Evolutionary conservation across 2,329 filamentous ascomycete species (phyloP), one percentile per base, ranked within the genome.

Genomic region (Orbilia brochopaga): DNA sequence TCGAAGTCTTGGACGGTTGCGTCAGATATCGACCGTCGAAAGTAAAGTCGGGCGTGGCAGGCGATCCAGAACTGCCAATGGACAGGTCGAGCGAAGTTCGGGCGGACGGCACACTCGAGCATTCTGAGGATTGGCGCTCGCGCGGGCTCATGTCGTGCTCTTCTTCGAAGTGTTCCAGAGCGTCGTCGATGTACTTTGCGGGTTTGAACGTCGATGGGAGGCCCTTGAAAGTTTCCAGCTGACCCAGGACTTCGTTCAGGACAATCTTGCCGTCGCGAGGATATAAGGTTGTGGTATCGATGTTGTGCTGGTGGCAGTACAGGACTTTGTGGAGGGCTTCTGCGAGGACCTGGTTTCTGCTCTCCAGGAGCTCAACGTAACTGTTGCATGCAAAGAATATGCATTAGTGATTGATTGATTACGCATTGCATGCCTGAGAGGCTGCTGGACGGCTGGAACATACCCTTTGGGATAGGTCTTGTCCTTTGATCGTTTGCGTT

Each of bases 391-490:
- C 6, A 37, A 15, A 13, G 4, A 15, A 17, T 15, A 17, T 15
- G 37, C n/a, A 15, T 15, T 13, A 17, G 37, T 42, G 37, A 4
- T 15, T 42, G 15, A 42, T 42, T 15, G 11, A 15, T 42, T 17
- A 15, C n/a, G 37, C 37, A 42, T 4, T 46, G 19, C n/a, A n/a
- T 46, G 19, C 15, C 4, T 32, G 27, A 32, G 8, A n/a, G n/a
- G n/a, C n/a, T n/a, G n/a, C 27, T 32, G 40, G 13, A 58, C 10
- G 13, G 6, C 15, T 50, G 24, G 13, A 10, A 51, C 65, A 54
- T 63, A 69, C 65, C 65, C 65, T 59, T 69, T 69, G 15, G 65
- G 65, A 53, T 69, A 69, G 17, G 65, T 69, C 46, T 69, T 69
- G 48, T 69, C 65, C 35, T 69, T 69, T 42, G 65, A 69, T 59